A percentile compares a stretch with the other conserved stretches of the same genome.
Evolutionary conservation across 768 basidiomycete genomes (phyloP).

Genomic region (Phanerochaete carnosa): DNA sequence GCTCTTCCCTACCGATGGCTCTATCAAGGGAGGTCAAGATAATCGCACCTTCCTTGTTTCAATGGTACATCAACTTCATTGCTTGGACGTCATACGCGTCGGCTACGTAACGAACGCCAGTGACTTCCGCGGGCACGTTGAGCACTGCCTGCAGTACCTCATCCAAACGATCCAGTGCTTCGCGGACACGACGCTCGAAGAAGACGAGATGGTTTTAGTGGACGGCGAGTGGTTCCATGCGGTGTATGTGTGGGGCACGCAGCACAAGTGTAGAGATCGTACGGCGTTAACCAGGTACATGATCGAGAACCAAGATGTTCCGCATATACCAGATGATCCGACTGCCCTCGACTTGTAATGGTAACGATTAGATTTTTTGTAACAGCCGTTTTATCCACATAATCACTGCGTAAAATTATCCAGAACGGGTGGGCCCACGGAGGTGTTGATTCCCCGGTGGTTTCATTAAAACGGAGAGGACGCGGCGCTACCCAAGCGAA

Average conservation of each 20-base stretch:
- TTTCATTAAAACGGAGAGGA: too few species aligned
- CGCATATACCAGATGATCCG: not conserved
- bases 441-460: too few species aligned
- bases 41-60: constrained; percentile 20
- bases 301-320: constrained; percentile 6
- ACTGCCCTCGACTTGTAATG: too few species aligned
- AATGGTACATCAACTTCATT: constrained; percentile 27
- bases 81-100: constrained; percentile 24
- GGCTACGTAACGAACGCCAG: constrained; percentile 13
- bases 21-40: constrained; percentile 2
- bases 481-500: too few species aligned
- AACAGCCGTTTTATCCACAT: too few species aligned
- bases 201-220: constrained; percentile 7
- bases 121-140: constrained; percentile 15
- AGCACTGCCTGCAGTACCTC: constrained; percentile 27
- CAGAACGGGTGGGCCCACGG: too few species aligned
- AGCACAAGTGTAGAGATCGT: constrained; percentile 17
- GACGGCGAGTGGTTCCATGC: constrained; percentile 11
- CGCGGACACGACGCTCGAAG: constrained; percentile 27
- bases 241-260: constrained; percentile 10
- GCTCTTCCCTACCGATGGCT: constrained; percentile 20
- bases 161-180: constrained; percentile 23
- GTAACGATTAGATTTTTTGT: too few species aligned
- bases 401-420: too few species aligned
- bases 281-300: constrained; percentile 12